Evolutionary conservation across 129 eudicot genomes (phyloP).

Genomic region (Flaveria sonorensis): DNA sequence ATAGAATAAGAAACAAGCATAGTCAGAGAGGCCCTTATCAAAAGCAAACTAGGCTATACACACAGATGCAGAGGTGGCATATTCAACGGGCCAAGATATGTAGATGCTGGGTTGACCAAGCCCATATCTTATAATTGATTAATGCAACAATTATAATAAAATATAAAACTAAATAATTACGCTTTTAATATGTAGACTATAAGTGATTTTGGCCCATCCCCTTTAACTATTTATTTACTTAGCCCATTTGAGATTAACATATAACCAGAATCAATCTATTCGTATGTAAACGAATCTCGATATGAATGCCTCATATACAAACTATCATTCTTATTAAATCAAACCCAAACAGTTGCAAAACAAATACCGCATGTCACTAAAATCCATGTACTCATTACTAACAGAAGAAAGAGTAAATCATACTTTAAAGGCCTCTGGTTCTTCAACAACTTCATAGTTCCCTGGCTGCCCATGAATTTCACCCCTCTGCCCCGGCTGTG

Average conservation of each 20-base stretch:
- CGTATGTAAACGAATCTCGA: not conserved
- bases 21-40: not conserved
- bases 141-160: too few species aligned
- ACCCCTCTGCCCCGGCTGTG: slow-evolving; percentile 38
- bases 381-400: not conserved
- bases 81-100: not conserved
- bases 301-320: not conserved
- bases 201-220: not conserved
- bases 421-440: slow-evolving; percentile 44
- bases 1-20: not conserved
- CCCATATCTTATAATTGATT: not conserved
- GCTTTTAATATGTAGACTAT: not conserved
- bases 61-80: not conserved
- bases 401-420: slow-evolving; percentile 31
- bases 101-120: not conserved
- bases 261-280: not conserved
- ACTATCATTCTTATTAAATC: not conserved
- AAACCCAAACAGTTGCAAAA: slow-evolving; percentile 17
- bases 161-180: not conserved
- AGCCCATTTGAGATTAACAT: not conserved
- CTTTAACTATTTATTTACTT: not conserved
- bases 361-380: not conserved
- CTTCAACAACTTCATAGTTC: slow-evolving; percentile 35
- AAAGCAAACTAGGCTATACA: not conserved
- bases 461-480: slow-evolving; percentile 38